Evolutionary conservation across 176 grass and related monocot species (phyloP), one percentile per base, ranked within the genome.

Genomic region (Ananas comosus): DNA sequence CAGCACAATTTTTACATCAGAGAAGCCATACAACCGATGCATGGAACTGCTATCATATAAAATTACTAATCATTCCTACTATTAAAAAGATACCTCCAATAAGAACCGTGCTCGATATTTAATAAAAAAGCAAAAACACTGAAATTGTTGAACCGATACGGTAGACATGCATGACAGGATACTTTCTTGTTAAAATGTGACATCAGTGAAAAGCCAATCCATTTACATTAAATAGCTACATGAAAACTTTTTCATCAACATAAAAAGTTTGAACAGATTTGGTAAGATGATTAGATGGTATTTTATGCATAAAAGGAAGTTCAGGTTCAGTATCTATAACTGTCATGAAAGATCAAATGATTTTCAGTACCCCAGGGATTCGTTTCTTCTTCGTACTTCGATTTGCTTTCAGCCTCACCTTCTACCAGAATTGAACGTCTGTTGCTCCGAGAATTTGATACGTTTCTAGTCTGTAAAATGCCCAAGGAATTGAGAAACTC

Each of bases 361-460:
- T 76, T 88, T 83, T 99, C 79, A 64, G 33, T 42, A 42, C 69
- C 81, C 84, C 82, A 83, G 0, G 87, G 49, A 72, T 87, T 82
- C 42, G 86, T 77, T 51, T 88, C 92, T 83, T 70, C 82, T 64
- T 87, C 92, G 4, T 88, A 76, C 63, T 78, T 81, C n/a, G 70
- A 49, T 53, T 64, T 73, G 64, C 69, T 82, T 72, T 89, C 80
- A 7, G 72, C 77, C 50, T 88, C 86, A 13, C 80, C 94, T 24
- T 88, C 93, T 80, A 90, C 86, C 75, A 93, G 76, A 65, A 84
- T 82, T 0, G 90, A 73, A 9, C 58, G 73, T 9, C 69, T 82
- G 1, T n/a, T 83, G 56, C 49, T 83, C 57, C 58, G 83, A 29
- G 80, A 78, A 52, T 84, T 83, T 51, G 85, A 81, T 52, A 79